These are phyloP conservation scores for Globisporangium lucens DNA, from an alignment of 352 stramenopile species.

Conservation along the genomic window DNA sequence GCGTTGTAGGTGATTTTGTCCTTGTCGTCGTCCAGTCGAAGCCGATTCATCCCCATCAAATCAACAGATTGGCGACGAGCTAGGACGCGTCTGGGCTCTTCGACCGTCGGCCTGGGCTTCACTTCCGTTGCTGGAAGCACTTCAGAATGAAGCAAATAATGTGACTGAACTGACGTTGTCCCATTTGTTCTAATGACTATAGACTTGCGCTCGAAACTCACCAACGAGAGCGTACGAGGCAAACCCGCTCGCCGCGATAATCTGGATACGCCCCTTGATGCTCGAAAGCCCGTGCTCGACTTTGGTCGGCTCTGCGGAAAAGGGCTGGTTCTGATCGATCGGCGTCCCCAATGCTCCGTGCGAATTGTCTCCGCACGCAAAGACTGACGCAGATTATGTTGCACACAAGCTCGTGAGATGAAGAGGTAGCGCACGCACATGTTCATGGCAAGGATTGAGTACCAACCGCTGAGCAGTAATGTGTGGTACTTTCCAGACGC, in stretches of 20 bases:
- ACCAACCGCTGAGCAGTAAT: slow-evolving; percentile 60
- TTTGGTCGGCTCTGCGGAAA: slow-evolving; percentile 24
- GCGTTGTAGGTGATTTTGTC: slow-evolving; percentile 14
- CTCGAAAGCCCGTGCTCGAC: slow-evolving; percentile 25
- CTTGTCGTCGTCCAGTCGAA: slow-evolving; percentile 10
- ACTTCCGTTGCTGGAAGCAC: slow-evolving; percentile 18
- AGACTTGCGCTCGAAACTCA: slow-evolving; percentile 16
- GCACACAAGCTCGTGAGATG: neutral
- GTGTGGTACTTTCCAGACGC: slow-evolving; percentile 76
- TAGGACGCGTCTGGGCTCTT: slow-evolving; percentile 17
- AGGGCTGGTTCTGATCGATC: neutral
- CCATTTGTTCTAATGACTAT: neutral
- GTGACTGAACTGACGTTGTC: neutral
- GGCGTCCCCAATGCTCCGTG: slow-evolving; percentile 44
- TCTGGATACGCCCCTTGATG: slow-evolving; percentile 32
- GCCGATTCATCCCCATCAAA: slow-evolving; percentile 13
- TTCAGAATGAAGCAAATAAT: slow-evolving; percentile 1
- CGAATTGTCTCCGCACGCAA: slow-evolving; percentile 70
- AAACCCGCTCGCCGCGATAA: slow-evolving; percentile 59
- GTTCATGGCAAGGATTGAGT: neutral
- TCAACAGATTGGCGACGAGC: slow-evolving; percentile 22
- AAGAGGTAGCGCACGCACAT: neutral
- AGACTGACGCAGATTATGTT: slow-evolving; percentile 65
- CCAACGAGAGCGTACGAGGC: slow-evolving; percentile 69
- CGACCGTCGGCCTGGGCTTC: slow-evolving; percentile 12